Conservation (phyloP, 2,329 filamentous ascomycete species). For the Fusarium sororula region DNA sequence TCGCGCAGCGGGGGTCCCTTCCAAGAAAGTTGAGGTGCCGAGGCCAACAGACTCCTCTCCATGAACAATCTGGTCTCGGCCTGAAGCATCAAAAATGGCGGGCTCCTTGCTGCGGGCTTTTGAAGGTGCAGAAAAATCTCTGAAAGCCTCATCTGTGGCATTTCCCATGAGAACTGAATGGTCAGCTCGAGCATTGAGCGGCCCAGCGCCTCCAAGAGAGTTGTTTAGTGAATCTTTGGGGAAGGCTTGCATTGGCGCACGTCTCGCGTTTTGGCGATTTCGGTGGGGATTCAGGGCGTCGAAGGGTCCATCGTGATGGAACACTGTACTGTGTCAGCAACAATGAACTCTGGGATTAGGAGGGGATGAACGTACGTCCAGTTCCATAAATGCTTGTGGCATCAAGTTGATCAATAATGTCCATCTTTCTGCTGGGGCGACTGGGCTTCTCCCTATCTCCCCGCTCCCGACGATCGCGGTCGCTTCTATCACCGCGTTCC, state of each 20-base stretch:
- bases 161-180: conserved; percentile 87
- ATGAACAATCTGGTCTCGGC: conserved; percentile 77
- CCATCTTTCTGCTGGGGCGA: conserved; percentile 66
- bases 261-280: conserved; percentile 82
- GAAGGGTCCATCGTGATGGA: conserved; percentile 97
- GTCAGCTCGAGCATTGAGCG: conserved; percentile 82
- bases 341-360: background rate
- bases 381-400: conserved; percentile 95
- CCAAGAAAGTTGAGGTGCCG: conserved; percentile 94
- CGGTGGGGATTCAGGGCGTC: conserved; percentile 96
- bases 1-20: conserved; percentile 88
- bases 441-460: conserved; percentile 61
- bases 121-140: conserved; percentile 70
- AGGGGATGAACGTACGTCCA: conserved; percentile 70
- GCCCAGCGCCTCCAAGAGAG: conserved; percentile 85
- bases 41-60: conserved; percentile 85
- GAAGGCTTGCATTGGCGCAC: conserved; percentile 96
- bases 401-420: conserved; percentile 96
- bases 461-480: conserved; percentile 35
- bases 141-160: conserved; percentile 83
- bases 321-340: conserved; percentile 67
- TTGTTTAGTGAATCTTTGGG: conserved; percentile 94
- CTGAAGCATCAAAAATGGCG: conserved; percentile 73
- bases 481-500: conserved; percentile 30
- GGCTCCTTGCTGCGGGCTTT: conserved; percentile 52